A percentile compares a stretch with the other conserved stretches of the same genome.
These are phyloP conservation scores for Alternaria ventricosa DNA, from an alignment of 2,329 filamentous ascomycete species.

Conservation along the genomic window DNA sequence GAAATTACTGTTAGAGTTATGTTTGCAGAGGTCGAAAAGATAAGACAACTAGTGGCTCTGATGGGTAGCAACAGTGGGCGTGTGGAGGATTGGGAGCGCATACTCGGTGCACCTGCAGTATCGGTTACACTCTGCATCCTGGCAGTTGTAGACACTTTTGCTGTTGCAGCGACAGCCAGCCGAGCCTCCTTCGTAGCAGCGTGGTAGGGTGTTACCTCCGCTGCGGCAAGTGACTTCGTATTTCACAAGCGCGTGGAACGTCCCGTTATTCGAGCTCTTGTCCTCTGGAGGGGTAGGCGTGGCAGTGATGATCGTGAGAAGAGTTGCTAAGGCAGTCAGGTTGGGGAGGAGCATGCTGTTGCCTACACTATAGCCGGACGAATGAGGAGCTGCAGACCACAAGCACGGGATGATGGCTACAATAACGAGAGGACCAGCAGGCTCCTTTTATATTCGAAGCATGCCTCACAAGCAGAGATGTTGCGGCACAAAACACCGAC, in stretches of 20 bases:
- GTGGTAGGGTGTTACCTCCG: neutral
- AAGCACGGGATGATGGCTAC: neutral
- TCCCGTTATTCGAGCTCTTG: neutral
- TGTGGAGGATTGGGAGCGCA: neutral
- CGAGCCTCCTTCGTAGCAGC: conserved; percentile 3
- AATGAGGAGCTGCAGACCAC: neutral
- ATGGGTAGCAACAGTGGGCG: neutral
- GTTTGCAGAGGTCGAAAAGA: neutral
- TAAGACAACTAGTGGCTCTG: neutral
- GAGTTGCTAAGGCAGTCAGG: neutral
- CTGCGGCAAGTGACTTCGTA: neutral
- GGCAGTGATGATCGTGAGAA: neutral
- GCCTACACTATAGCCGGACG: neutral
- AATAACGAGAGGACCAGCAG: neutral
- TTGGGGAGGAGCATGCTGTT: neutral
- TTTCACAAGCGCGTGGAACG: neutral
- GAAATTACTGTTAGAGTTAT: neutral
- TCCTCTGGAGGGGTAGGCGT: neutral
- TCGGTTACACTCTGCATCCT: neutral
- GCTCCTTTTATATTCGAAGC: neutral
- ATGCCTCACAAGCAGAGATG: neutral
- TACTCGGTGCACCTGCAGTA: neutral
- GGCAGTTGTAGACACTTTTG: neutral
- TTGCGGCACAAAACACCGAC: neutral
- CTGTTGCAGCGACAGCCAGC: neutral